phyloP scores from a whole-genome alignment of 2,329 filamentous ascomycete species.

The Metarhizium album region DNA sequence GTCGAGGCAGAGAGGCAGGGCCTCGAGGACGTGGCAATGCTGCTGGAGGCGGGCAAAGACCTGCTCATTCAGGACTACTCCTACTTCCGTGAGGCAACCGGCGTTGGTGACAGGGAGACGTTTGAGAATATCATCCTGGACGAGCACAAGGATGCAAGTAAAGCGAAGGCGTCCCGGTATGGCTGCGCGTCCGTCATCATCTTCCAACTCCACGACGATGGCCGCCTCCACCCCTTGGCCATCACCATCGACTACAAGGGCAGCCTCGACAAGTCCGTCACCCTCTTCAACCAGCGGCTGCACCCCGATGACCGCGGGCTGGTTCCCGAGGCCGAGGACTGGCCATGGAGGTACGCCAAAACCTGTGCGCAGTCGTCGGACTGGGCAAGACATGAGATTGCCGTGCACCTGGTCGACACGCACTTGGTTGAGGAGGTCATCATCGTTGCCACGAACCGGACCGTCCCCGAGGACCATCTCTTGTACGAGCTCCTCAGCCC shows the following conservation, averaged over 20 bases:
- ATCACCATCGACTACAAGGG: constrained; percentile 37
- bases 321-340: constrained; percentile 21
- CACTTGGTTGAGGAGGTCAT: constrained; percentile 38
- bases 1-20: constrained; percentile 21
- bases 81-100: constrained; percentile 29
- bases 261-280: constrained; percentile 31
- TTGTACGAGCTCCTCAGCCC: constrained; percentile 33
- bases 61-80: constrained; percentile 33
- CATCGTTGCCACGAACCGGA: constrained; percentile 34
- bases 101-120: constrained; percentile 16
- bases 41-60: constrained; percentile 16
- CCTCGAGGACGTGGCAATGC: constrained; percentile 22
- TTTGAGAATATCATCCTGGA: constrained; percentile 17
- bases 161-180: constrained; percentile 18
- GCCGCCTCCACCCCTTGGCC: constrained; percentile 36
- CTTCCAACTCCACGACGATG: constrained; percentile 31
- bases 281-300: constrained; percentile 37
- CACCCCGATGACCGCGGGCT: constrained; percentile 11
- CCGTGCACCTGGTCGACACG: constrained; percentile 32
- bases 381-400: constrained; percentile 37
- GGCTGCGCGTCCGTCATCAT: constrained; percentile 30
- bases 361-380: constrained; percentile 36
- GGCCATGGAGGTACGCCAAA: constrained; percentile 43
- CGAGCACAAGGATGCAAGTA: not conserved
- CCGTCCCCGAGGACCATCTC: constrained; percentile 28